These are phyloP conservation scores for Podila clonocystis DNA, from an alignment of 192 early-diverging fungal species.

Conservation along the genomic window DNA sequence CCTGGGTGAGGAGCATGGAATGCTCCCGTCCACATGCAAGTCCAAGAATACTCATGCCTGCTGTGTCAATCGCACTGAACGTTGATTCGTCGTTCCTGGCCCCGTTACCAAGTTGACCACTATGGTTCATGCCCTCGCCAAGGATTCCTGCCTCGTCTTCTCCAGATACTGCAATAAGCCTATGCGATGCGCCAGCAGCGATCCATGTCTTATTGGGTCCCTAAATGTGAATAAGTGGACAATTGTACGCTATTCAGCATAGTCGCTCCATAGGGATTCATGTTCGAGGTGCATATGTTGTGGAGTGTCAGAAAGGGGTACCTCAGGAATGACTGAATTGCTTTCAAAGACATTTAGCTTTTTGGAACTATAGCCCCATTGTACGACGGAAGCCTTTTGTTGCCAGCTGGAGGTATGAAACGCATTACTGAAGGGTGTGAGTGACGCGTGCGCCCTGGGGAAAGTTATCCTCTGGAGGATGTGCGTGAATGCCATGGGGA, in stretches of 20 bases:
- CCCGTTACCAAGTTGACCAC: constrained; percentile 58
- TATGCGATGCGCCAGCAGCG: constrained; percentile 38
- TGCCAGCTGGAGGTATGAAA: constrained; percentile 26
- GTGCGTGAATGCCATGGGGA: background rate
- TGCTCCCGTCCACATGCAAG: constrained; percentile 76
- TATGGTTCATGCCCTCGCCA: constrained; percentile 62
- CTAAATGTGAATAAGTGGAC: background rate
- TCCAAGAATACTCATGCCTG: constrained; percentile 46
- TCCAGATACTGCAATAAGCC: constrained; percentile 36
- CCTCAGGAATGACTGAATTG: constrained; percentile 25
- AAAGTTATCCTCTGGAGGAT: background rate
- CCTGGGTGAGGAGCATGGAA: constrained; percentile 62
- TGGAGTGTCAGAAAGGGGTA: background rate
- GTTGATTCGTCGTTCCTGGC: constrained; percentile 9
- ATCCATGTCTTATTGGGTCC: constrained; percentile 34
- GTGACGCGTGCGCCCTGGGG: background rate
- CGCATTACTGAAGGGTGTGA: background rate
- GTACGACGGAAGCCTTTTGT: constrained; percentile 19
- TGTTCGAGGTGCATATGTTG: no score
- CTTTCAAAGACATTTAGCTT: constrained; percentile 25
- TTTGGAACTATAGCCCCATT: constrained; percentile 43
- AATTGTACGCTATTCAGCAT: background rate
- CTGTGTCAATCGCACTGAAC: constrained; percentile 23
- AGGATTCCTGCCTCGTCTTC: constrained; percentile 44
- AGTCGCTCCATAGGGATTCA: no score